phyloP scores from a whole-genome alignment of 352 stramenopile species.

The Salisapilia sapeloensis region DNA sequence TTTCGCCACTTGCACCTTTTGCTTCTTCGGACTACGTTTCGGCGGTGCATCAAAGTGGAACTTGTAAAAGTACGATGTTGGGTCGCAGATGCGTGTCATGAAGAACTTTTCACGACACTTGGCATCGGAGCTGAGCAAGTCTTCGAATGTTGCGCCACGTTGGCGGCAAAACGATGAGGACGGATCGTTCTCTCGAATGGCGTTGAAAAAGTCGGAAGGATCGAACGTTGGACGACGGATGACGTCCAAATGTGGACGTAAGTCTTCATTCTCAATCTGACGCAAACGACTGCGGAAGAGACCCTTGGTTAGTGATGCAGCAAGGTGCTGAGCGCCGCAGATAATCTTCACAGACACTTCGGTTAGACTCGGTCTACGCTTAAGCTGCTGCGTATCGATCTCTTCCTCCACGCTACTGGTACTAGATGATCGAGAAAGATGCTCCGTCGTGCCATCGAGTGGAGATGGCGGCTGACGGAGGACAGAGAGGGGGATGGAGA shows the following conservation, averaged over 20 bases:
- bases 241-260: constrained; percentile 45
- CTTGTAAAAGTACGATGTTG: constrained; percentile 85
- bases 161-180: constrained; percentile 68
- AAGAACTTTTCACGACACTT: constrained; percentile 62
- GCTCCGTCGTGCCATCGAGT: constrained; percentile 16
- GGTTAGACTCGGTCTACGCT: constrained; percentile 15
- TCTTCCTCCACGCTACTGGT: constrained; percentile 4
- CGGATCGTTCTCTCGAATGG: constrained; percentile 63
- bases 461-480: constrained; percentile 39
- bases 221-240: constrained; percentile 45
- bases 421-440: constrained; percentile 3
- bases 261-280: constrained; percentile 23
- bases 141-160: constrained; percentile 57
- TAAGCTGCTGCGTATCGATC: not conserved
- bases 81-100: constrained; percentile 63
- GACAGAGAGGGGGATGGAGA: constrained; percentile 64
- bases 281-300: constrained; percentile 56
- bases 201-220: constrained; percentile 59
- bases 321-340: constrained; percentile 51
- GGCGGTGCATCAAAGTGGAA: constrained; percentile 64
- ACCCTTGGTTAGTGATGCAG: constrained; percentile 47
- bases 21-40: constrained; percentile 46
- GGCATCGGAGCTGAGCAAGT: constrained; percentile 48
- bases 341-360: constrained; percentile 66
- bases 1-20: constrained; percentile 30